Evolutionary conservation across 2,329 filamentous ascomycete genomes (phyloP).

Genomic region (Cercospora brassicicola): DNA sequence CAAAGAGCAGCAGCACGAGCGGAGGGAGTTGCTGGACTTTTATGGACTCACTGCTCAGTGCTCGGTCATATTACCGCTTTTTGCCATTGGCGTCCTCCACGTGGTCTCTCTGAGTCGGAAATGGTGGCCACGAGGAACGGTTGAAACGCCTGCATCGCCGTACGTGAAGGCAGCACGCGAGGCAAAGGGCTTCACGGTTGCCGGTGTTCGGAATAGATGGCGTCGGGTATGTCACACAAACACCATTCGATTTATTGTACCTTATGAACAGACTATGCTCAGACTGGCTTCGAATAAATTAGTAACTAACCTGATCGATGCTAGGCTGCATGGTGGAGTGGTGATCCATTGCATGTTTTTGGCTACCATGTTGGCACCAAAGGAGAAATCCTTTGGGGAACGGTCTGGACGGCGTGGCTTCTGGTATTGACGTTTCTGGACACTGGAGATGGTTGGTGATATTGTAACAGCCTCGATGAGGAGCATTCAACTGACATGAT

Average conservation of each 20-base stretch:
- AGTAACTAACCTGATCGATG: background rate
- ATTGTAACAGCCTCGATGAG: background rate
- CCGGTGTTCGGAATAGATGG: conserved; percentile 15
- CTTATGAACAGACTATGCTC: background rate
- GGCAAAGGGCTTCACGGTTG: background rate
- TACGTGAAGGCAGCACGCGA: conserved; percentile 39
- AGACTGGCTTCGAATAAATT: background rate
- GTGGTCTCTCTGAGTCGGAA: conserved; percentile 38
- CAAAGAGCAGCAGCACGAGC: conserved; percentile 51
- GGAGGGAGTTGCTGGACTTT: conserved; percentile 55
- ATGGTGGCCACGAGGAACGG: background rate
- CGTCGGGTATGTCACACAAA: conserved; percentile 24
- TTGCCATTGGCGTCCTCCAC: conserved; percentile 45
- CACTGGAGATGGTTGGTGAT: conserved; percentile 55
- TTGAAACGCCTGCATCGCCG: conserved; percentile 43
- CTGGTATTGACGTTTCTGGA: conserved; percentile 51
- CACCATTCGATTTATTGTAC: background rate
- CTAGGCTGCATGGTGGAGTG: conserved; percentile 39
- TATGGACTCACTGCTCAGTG: conserved; percentile 59
- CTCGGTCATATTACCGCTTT: conserved; percentile 52
- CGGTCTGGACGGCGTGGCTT: conserved; percentile 56
- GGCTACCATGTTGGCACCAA: conserved; percentile 50
- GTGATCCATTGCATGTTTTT: conserved; percentile 26
- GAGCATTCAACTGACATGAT: background rate
- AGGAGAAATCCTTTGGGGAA: conserved; percentile 52